A percentile compares a stretch with the other conserved stretches of the same genome.
Evolutionary conservation across 1,139 yeast genomes (phyloP).

Genomic region (Yamadazyma blattariae): DNA sequence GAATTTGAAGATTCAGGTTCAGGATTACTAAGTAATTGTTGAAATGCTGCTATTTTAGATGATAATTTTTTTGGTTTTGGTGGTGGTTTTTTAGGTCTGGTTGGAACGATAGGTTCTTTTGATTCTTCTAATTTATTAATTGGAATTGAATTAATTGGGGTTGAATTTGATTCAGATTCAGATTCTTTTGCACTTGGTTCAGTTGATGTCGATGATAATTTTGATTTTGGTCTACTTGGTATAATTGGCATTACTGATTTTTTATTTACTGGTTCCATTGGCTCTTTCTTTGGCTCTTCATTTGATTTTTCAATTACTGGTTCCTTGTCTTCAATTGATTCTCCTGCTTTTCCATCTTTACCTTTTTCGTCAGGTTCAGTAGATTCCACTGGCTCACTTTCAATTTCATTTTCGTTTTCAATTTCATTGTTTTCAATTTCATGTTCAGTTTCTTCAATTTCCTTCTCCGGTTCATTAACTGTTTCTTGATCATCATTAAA

Average conservation of each 20-base stretch:
- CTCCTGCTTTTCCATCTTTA: too few relatives aligned
- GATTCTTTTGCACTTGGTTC: slow-evolving; percentile 12
- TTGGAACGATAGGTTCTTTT: slow-evolving; percentile 5
- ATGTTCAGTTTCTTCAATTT: background rate
- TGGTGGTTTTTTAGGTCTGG: slow-evolving; percentile 27
- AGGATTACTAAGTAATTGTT: slow-evolving; percentile 47
- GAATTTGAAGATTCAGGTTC: background rate
- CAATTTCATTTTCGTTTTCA: background rate
- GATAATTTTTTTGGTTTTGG: slow-evolving; percentile 78
- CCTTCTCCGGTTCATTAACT: slow-evolving; percentile 9
- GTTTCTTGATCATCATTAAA: slow-evolving; percentile 35
- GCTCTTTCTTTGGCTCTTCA: background rate
- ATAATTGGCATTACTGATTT: slow-evolving; percentile 12
- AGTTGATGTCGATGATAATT: slow-evolving; percentile 4
- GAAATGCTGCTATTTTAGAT: slow-evolving; percentile 76
- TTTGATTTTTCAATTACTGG: background rate
- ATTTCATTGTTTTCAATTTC: background rate
- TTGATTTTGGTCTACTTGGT: slow-evolving; percentile 14
- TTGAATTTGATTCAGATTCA: background rate
- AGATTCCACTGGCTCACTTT: too few relatives aligned
- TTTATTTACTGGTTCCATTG: background rate
- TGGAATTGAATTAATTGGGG: background rate
- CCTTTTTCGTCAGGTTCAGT: too few relatives aligned
- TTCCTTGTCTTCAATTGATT: too few relatives aligned
- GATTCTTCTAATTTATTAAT: background rate